These are phyloP conservation scores for Arctium lappa DNA, from an alignment of 129 eudicot genomes.

Conservation along the genomic window DNA sequence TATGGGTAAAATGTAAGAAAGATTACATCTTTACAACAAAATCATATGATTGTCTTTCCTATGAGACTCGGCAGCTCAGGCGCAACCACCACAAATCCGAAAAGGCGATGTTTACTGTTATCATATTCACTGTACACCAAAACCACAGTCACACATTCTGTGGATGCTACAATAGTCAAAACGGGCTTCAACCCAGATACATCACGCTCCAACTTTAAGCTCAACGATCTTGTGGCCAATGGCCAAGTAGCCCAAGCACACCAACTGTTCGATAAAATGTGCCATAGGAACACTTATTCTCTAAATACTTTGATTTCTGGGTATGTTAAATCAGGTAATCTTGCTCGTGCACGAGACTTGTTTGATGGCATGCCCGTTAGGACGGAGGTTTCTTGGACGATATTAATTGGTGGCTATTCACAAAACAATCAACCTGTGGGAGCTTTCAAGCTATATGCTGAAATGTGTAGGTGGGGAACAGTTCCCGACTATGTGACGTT, in stretches of 20 bases:
- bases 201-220: slow-evolving; percentile 50
- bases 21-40: not conserved
- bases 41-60: slow-evolving; percentile 9
- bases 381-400: slow-evolving; percentile 75
- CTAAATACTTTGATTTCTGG: slow-evolving; percentile 57
- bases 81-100: not conserved
- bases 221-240: slow-evolving; percentile 30
- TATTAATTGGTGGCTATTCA: slow-evolving; percentile 76
- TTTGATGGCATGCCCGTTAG: slow-evolving; percentile 49
- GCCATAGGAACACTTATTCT: slow-evolving; percentile 46
- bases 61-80: slow-evolving; percentile 15
- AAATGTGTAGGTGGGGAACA: slow-evolving; percentile 59
- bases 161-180: slow-evolving; percentile 62
- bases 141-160: slow-evolving; percentile 10
- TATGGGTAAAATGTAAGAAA: not conserved
- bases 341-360: slow-evolving; percentile 49
- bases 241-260: slow-evolving; percentile 46
- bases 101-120: not conserved
- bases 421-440: slow-evolving; percentile 38
- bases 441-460: slow-evolving; percentile 58
- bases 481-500: slow-evolving; percentile 66
- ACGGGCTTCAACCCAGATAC: slow-evolving; percentile 66
- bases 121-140: slow-evolving; percentile 8
- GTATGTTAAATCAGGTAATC: slow-evolving; percentile 51
- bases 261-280: slow-evolving; percentile 77